These are phyloP conservation scores for Albatrellus sp. DNA, from an alignment of 1,284 basidiomycete genomes.

Conservation along the genomic window DNA sequence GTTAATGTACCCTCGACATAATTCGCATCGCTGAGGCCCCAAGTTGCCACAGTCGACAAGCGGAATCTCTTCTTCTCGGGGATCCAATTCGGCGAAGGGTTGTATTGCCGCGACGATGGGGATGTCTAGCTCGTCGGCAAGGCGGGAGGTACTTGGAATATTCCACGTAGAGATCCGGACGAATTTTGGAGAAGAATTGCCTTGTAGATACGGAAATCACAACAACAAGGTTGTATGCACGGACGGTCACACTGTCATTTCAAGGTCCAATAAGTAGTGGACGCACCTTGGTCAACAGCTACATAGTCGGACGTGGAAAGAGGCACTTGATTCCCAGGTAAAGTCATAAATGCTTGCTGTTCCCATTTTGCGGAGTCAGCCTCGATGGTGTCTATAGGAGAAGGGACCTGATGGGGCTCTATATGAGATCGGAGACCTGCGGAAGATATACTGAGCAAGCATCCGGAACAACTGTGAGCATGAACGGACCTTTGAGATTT, in stretches of 20 bases:
- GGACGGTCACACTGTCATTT: background rate
- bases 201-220: conserved; percentile 18
- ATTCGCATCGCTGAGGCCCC: conserved; percentile 80
- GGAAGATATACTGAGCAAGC: background rate
- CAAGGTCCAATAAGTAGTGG: background rate
- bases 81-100: conserved; percentile 78
- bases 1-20: conserved; percentile 89
- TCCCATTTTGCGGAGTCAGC: conserved; percentile 80
- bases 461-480: background rate
- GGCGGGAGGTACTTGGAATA: conserved; percentile 70
- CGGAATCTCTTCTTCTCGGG: conserved; percentile 77
- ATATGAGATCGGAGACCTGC: conserved; percentile 73
- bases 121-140: conserved; percentile 74
- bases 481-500: conserved; percentile 40
- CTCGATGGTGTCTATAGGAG: conserved; percentile 77
- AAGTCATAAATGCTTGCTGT: conserved; percentile 63
- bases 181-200: conserved; percentile 61
- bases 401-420: conserved; percentile 86
- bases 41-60: conserved; percentile 51
- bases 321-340: conserved; percentile 69
- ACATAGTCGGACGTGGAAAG: conserved; percentile 81
- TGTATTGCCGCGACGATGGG: conserved; percentile 83
- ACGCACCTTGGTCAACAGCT: conserved; percentile 84
- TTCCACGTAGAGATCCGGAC: conserved; percentile 57
- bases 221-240: background rate